Conservation (phyloP, 768 basidiomycete genomes). For the Asterophora parasitica region DNA sequence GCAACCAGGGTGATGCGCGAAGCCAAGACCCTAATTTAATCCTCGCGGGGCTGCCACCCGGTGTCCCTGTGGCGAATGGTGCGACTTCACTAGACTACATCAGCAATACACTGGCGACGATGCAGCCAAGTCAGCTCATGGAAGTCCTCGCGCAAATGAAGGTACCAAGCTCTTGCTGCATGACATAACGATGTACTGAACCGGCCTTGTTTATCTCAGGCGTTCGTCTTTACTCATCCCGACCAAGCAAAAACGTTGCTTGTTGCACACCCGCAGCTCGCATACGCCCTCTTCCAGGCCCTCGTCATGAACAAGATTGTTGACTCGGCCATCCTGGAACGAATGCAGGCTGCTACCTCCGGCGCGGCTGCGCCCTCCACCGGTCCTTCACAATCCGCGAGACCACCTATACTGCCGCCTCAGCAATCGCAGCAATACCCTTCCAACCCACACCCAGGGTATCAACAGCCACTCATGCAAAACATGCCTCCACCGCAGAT, state of each 20-base stretch:
- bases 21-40: conserved; percentile 48
- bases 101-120: conserved; percentile 76
- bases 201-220: conserved; percentile 40
- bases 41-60: conserved; percentile 66
- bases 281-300: conserved; percentile 95
- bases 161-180: conserved; percentile 57
- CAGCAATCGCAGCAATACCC: conserved; percentile 24
- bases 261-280: conserved; percentile 82
- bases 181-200: conserved; percentile 7
- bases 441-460: conserved; percentile 27
- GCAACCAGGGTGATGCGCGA: conserved; percentile 29
- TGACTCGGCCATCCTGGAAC: conserved; percentile 78
- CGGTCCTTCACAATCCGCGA: conserved; percentile 17
- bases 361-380: conserved; percentile 11
- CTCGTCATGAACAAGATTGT: conserved; percentile 92
- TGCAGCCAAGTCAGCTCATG: conserved; percentile 80
- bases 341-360: conserved; percentile 45
- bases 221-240: conserved; percentile 86
- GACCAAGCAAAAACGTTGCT: conserved; percentile 83
- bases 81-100: conserved; percentile 76
- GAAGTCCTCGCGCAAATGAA: conserved; percentile 98
- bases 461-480: conserved; percentile 27
- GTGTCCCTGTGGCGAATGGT: conserved; percentile 69
- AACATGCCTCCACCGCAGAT: conserved; percentile 25
- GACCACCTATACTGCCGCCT: conserved; percentile 30